Conservation (phyloP, 495 filamentous ascomycete genomes). For the Penicillium salamii region DNA sequence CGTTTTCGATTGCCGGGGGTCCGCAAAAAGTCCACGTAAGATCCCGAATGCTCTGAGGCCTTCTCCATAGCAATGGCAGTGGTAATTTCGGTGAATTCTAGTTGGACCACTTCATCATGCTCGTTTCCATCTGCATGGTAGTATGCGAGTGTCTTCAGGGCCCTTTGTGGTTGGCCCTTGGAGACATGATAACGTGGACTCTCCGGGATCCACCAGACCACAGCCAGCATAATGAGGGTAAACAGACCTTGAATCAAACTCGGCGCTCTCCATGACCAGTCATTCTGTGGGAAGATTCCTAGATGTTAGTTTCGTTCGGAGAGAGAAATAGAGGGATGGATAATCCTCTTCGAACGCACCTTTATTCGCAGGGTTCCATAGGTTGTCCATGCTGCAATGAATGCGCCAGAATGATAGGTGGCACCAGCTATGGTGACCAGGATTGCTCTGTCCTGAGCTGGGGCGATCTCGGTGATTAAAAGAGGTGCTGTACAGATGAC, state of each 20-base stretch:
- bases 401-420: constrained; percentile 15
- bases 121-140: constrained; percentile 33
- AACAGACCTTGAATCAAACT: constrained; percentile 12
- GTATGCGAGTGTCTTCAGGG: constrained; percentile 32
- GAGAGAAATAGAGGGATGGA: too few species aligned
- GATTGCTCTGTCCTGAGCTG: constrained; percentile 14
- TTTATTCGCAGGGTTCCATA: constrained; percentile 22
- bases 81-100: constrained; percentile 36
- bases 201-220: constrained; percentile 15
- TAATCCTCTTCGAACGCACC: too few species aligned
- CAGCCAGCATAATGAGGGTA: constrained; percentile 12
- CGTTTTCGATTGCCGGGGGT: constrained; percentile 70
- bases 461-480: constrained; percentile 18
- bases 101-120: constrained; percentile 23
- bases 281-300: too few species aligned
- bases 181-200: constrained; percentile 25
- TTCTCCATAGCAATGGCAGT: constrained; percentile 34
- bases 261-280: constrained; percentile 16
- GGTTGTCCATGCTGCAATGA: constrained; percentile 20
- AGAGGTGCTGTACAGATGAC: constrained; percentile 18
- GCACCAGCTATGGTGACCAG: constrained; percentile 14
- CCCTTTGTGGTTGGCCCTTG: constrained; percentile 37
- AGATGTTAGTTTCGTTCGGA: too few species aligned
- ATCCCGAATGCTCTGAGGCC: constrained; percentile 32
- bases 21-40: constrained; percentile 54